These are phyloP conservation scores for Davidsoniella neocaledoniae DNA, from an alignment of 2,329 filamentous ascomycete genomes.

Conservation along the genomic window DNA sequence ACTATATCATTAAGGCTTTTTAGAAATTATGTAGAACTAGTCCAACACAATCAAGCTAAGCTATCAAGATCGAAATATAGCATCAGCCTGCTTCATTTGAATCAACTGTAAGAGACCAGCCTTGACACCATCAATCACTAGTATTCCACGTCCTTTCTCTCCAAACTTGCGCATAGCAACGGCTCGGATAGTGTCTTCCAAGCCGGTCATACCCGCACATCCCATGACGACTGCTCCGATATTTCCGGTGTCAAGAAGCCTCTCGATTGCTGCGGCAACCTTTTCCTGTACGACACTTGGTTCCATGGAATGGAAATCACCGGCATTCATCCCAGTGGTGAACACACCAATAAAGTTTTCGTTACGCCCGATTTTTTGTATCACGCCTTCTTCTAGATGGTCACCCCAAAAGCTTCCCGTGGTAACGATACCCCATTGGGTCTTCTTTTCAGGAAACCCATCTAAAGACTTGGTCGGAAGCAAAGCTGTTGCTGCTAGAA, in stretches of 20 bases:
- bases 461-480: constrained; percentile 11
- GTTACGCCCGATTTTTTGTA: constrained; percentile 41
- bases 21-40: no score
- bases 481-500: constrained; percentile 45
- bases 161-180: constrained; percentile 51
- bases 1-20: no score
- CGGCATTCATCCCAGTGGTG: constrained; percentile 65
- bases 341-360: constrained; percentile 59
- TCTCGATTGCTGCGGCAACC: constrained; percentile 53
- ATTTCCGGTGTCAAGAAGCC: constrained; percentile 43
- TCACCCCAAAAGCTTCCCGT: constrained; percentile 73
- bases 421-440: constrained; percentile 66
- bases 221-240: constrained; percentile 57
- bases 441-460: constrained; percentile 2
- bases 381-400: constrained; percentile 51
- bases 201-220: constrained; percentile 79
- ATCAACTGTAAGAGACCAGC: constrained; percentile 49
- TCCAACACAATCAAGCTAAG: no score
- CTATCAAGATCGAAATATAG: neutral
- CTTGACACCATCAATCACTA: constrained; percentile 66
- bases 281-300: constrained; percentile 45
- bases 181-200: constrained; percentile 58
- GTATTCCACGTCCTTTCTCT: constrained; percentile 33
- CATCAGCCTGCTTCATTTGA: constrained; percentile 29
- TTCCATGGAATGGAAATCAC: constrained; percentile 58